Evolutionary conservation across 352 stramenopile species (phyloP).

Genomic region (Globisporangium heterothallicum): DNA sequence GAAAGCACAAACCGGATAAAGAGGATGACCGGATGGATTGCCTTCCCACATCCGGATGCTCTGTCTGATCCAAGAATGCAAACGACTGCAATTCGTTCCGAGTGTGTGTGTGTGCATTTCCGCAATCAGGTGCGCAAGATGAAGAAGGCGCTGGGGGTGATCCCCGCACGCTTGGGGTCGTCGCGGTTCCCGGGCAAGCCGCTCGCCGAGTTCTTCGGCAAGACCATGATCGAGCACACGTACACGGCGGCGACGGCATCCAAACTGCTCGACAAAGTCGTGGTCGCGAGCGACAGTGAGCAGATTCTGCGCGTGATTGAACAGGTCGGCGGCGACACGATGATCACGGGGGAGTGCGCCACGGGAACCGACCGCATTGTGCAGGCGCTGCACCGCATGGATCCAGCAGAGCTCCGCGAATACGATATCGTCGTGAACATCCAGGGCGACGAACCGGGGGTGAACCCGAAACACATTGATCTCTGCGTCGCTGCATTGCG

Average conservation of each 20-base stretch:
- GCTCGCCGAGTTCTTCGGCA: slow-evolving; percentile 70
- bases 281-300: slow-evolving; percentile 75
- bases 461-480: slow-evolving; percentile 78
- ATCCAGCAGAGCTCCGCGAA: slow-evolving; percentile 28
- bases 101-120: too few species aligned
- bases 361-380: slow-evolving; percentile 78
- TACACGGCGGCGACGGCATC: slow-evolving; percentile 49
- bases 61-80: too few species aligned
- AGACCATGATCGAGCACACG: slow-evolving; percentile 83
- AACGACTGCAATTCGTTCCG: too few species aligned
- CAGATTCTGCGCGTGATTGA: slow-evolving; percentile 46
- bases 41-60: too few species aligned
- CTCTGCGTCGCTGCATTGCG: slow-evolving; percentile 54
- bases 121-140: not conserved
- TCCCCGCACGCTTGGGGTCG: slow-evolving; percentile 67
- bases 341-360: slow-evolving; percentile 61
- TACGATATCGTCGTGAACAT: slow-evolving; percentile 84
- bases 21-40: too few species aligned
- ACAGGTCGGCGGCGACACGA: slow-evolving; percentile 31
- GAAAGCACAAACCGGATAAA: too few species aligned
- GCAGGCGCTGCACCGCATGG: slow-evolving; percentile 43
- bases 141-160: slow-evolving; percentile 72
- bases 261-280: slow-evolving; percentile 56
- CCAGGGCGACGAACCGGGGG: slow-evolving; percentile 76
- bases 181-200: slow-evolving; percentile 78